These are phyloP conservation scores for Rhizopogon vinicolor DNA, from an alignment of 768 basidiomycete species.

Conservation along the genomic window DNA sequence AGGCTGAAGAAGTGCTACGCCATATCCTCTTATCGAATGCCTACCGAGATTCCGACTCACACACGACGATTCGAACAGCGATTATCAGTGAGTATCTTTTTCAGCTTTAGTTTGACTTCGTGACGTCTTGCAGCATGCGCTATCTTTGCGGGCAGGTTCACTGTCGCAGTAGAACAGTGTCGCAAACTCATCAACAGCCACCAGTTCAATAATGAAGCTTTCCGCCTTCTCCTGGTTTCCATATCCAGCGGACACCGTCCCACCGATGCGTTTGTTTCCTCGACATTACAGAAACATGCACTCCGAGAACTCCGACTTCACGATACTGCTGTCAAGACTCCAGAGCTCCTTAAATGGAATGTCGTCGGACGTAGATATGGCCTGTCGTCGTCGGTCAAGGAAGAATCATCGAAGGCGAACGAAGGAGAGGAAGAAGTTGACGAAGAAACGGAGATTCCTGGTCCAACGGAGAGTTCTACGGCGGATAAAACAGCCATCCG, in stretches of 20 bases:
- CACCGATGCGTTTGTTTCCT: conserved; percentile 72
- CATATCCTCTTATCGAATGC: conserved; percentile 75
- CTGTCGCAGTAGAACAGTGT: conserved; percentile 65
- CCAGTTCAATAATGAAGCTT: conserved; percentile 86
- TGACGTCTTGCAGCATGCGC: conserved; percentile 57
- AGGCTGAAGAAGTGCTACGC: conserved; percentile 70
- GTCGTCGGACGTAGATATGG: conserved; percentile 53
- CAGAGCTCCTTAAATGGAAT: conserved; percentile 62
- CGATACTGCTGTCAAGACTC: conserved; percentile 61
- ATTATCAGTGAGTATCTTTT: conserved; percentile 56
- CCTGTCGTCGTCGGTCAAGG: conserved; percentile 35
- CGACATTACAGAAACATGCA: conserved; percentile 79
- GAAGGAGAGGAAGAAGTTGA: conserved; percentile 32
- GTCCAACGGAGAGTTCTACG: conserved; percentile 5
- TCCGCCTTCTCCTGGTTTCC: conserved; percentile 70
- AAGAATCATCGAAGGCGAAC: conserved; percentile 14
- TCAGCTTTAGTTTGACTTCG: neutral
- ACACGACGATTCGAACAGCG: conserved; percentile 71
- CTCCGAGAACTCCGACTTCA: conserved; percentile 73
- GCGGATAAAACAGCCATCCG: conserved; percentile 27
- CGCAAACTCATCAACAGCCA: conserved; percentile 70
- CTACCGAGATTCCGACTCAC: conserved; percentile 55
- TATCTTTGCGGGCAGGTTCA: conserved; percentile 49
- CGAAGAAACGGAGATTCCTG: conserved; percentile 17
- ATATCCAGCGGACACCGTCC: conserved; percentile 68